Evolutionary conservation across 1,284 basidiomycete genomes (phyloP).

Genomic region (Ceratobasidium sp.): DNA sequence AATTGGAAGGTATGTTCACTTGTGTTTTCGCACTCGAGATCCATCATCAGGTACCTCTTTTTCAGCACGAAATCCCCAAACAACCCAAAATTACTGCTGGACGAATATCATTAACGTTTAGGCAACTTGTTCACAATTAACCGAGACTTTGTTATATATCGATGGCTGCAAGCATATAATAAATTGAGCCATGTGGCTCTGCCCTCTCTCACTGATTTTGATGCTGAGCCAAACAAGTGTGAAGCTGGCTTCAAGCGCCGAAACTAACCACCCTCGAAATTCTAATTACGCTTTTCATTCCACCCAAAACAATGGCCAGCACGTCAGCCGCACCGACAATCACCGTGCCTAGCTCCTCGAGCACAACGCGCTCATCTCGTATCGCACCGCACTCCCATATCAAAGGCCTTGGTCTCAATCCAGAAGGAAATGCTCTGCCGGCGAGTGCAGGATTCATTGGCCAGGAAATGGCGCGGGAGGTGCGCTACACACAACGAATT

Average conservation of each 20-base stretch:
- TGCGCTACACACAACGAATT: slow-evolving; percentile 48
- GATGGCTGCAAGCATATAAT: neutral
- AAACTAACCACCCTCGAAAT: slow-evolving; percentile 26
- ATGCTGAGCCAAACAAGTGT: slow-evolving; percentile 1
- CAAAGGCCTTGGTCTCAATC: slow-evolving; percentile 90
- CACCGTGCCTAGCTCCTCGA: slow-evolving; percentile 15
- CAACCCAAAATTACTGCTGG: slow-evolving; percentile 49
- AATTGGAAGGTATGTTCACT: slow-evolving; percentile 53
- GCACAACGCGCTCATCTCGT: slow-evolving; percentile 65
- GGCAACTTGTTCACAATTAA: slow-evolving; percentile 46
- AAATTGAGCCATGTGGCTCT: neutral
- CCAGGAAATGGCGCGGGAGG: slow-evolving; percentile 89
- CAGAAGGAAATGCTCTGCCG: slow-evolving; percentile 76
- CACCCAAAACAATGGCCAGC: slow-evolving; percentile 21
- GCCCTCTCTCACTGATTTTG: neutral
- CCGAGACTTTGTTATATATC: neutral
- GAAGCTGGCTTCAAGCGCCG: neutral
- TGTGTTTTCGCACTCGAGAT: neutral
- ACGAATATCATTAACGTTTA: slow-evolving; percentile 55
- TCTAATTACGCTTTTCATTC: neutral
- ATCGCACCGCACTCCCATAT: slow-evolving; percentile 94
- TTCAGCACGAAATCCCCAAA: slow-evolving; percentile 56
- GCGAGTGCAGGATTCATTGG: slow-evolving; percentile 90
- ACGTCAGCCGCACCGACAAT: slow-evolving; percentile 18
- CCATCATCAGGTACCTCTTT: neutral